Conservation (phyloP, 441 rosid genomes). For the Bocquillonia castaneifolia region DNA sequence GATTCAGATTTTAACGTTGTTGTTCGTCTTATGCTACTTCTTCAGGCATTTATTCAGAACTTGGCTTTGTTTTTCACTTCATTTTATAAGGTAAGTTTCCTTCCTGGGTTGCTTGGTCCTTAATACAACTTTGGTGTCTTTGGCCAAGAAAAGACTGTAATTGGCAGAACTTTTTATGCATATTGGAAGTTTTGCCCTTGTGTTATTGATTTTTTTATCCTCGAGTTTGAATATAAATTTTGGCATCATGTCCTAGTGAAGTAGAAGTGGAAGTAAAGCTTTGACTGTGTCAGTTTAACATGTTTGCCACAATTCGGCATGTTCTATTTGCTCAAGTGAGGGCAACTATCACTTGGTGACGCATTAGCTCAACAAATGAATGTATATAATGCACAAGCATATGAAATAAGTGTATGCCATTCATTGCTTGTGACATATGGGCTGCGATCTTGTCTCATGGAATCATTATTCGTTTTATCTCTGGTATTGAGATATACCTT, state of each 20-base stretch:
- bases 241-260: background rate
- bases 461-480: background rate
- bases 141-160: background rate
- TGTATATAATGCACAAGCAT: background rate
- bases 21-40: conserved; percentile 19
- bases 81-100: conserved; percentile 67
- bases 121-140: background rate
- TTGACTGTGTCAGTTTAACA: background rate
- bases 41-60: conserved; percentile 98
- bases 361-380: background rate
- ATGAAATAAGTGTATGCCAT: background rate
- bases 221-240: background rate
- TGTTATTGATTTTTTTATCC: background rate
- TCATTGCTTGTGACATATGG: background rate
- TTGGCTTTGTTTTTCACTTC: conserved; percentile 94
- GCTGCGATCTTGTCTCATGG: background rate
- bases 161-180: background rate
- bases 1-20: background rate
- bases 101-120: background rate
- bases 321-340: background rate
- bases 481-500: background rate
- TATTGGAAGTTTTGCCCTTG: background rate
- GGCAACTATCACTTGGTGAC: background rate
- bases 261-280: background rate
- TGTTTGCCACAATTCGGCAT: background rate